phyloP scores from a whole-genome alignment of 106 monocot genomes.

The Chionographis japonica region DNA sequence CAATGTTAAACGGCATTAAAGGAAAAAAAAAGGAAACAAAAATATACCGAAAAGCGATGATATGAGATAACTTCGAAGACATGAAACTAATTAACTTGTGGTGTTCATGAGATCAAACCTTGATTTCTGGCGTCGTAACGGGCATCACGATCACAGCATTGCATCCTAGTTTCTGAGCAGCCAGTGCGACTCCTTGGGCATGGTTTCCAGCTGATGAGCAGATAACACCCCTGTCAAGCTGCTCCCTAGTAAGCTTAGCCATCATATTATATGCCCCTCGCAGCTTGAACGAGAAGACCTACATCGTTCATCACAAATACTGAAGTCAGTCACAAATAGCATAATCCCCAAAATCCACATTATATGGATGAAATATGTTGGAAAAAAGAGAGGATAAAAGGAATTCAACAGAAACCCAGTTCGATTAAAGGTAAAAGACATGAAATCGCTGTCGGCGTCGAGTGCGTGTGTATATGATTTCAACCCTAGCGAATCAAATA shows the following conservation, averaged over 20 bases:
- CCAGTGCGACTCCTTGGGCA: constrained; percentile 93
- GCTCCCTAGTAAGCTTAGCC: constrained; percentile 75
- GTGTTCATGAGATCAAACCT: constrained; percentile 32
- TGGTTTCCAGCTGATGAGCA: constrained; percentile 99
- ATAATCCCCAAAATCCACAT: too few species aligned
- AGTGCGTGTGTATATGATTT: too few species aligned
- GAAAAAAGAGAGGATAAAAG: too few species aligned
- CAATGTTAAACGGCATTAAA: neutral
- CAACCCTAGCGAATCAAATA: too few species aligned
- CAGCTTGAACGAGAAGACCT: constrained; percentile 99
- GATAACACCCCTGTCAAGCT: constrained; percentile 79
- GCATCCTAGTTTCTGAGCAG: constrained; percentile 67
- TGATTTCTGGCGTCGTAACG: constrained; percentile 95
- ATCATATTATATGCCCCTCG: constrained; percentile 99
- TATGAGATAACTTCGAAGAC: neutral
- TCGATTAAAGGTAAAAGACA: too few species aligned
- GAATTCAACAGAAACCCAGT: too few species aligned
- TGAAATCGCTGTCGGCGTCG: too few species aligned
- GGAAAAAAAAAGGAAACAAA: neutral
- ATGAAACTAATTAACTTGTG: neutral
- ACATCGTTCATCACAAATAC: neutral
- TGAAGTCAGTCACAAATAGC: too few species aligned
- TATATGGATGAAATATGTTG: too few species aligned
- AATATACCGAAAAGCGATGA: neutral
- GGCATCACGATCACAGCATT: constrained; percentile 98